A percentile compares a stretch with the other conserved stretches of the same genome.
phyloP scores from a whole-genome alignment of 2,329 filamentous ascomycete genomes.

The Epichloe elymi region DNA sequence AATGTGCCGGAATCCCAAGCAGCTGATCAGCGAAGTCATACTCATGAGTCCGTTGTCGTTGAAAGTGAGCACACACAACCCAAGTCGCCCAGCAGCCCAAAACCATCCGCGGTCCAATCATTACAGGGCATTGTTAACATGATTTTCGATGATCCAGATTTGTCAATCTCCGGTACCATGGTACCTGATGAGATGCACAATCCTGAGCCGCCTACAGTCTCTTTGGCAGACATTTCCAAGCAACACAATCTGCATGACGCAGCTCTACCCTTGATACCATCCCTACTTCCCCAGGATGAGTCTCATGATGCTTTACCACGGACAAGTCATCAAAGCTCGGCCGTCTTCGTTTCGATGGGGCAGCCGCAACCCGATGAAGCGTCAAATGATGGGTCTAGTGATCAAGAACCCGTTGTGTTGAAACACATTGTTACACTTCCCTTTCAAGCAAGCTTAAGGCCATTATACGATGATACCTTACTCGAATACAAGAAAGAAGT shows the following conservation, averaged over 20 bases:
- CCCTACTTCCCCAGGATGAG: constrained; percentile 9
- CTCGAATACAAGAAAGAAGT: constrained; percentile 29
- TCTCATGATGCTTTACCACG: constrained; percentile 6
- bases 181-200: constrained; percentile 11
- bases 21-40: not conserved
- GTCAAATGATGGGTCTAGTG: constrained; percentile 11
- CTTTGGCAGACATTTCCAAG: constrained; percentile 25
- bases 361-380: constrained; percentile 13
- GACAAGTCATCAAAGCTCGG: constrained; percentile 11
- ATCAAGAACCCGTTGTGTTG: constrained; percentile 5
- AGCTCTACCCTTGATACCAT: constrained; percentile 11
- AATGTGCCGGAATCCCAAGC: not conserved
- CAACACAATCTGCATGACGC: constrained; percentile 13
- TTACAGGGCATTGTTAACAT: constrained; percentile 11
- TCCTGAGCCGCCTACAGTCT: constrained; percentile 20
- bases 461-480: constrained; percentile 38
- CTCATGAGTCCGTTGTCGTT: not conserved
- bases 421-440: constrained; percentile 44
- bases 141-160: constrained; percentile 9
- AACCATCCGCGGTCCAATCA: constrained; percentile 10
- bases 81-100: constrained; percentile 4
- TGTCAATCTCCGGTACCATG: constrained; percentile 9
- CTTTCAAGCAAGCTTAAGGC: constrained; percentile 38
- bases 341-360: constrained; percentile 14
- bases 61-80: constrained; percentile 1